phyloP scores from a whole-genome alignment of 768 basidiomycete genomes.

The Leccinum rimulosum region DNA sequence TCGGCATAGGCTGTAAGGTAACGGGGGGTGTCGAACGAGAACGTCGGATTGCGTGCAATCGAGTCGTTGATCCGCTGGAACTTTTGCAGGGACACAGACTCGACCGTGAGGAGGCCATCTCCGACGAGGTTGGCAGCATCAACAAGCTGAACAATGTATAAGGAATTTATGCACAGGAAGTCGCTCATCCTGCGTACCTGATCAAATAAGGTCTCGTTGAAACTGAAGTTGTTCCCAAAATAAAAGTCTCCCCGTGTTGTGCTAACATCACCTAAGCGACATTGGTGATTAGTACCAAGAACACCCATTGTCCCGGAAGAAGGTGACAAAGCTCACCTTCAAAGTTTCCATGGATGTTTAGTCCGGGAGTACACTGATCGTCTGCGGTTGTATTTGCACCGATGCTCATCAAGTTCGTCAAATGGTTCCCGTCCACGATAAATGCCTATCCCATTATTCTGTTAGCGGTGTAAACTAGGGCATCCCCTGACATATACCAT shows the following conservation, averaged over 20 bases:
- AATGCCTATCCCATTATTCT: slow-evolving; percentile 13
- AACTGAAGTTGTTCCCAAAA: slow-evolving; percentile 24
- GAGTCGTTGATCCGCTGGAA: slow-evolving; percentile 25
- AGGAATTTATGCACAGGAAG: not conserved
- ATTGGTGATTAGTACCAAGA: not conserved
- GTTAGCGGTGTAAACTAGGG: not conserved
- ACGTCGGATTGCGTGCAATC: slow-evolving; percentile 24
- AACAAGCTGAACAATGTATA: slow-evolving; percentile 9
- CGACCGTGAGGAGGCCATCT: slow-evolving; percentile 16
- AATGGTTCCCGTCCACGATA: slow-evolving; percentile 26
- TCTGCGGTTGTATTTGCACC: slow-evolving; percentile 21
- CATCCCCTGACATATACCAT: slow-evolving; percentile 2
- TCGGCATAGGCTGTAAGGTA: slow-evolving; percentile 23
- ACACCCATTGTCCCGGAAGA: not conserved
- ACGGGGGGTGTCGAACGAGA: slow-evolving; percentile 20
- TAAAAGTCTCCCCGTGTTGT: slow-evolving; percentile 26
- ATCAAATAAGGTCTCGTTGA: slow-evolving; percentile 28
- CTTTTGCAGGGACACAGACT: slow-evolving; percentile 23
- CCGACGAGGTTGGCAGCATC: slow-evolving; percentile 20
- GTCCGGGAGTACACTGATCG: slow-evolving; percentile 13
- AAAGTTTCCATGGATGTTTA: slow-evolving; percentile 24
- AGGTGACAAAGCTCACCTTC: slow-evolving; percentile 12
- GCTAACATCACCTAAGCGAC: slow-evolving; percentile 22
- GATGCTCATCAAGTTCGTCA: slow-evolving; percentile 29
- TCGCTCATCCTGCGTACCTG: slow-evolving; percentile 3